These are phyloP conservation scores for Diaporthe nobilis DNA, from an alignment of 2,329 filamentous ascomycete genomes.

Conservation along the genomic window DNA sequence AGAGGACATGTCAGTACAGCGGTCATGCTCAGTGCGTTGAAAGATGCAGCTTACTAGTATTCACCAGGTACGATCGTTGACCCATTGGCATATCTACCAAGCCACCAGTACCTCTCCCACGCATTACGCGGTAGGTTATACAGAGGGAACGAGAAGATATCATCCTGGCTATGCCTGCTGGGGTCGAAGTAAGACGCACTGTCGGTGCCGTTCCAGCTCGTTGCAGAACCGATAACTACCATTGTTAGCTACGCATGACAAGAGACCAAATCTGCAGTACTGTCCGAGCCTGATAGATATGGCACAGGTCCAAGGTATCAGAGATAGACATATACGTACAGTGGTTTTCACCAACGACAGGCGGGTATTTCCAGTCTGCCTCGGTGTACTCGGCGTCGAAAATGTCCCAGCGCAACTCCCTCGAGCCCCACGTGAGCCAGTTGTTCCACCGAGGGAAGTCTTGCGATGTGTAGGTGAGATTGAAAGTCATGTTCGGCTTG, in stretches of 20 bases:
- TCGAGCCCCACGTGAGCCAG: conserved; percentile 44
- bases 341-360: conserved; percentile 46
- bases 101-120: conserved; percentile 27
- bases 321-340: conserved; percentile 29
- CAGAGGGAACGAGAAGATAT: conserved; percentile 1
- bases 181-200: background rate
- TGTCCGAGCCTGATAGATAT: background rate
- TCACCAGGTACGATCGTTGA: conserved; percentile 1
- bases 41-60: background rate
- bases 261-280: too few species aligned
- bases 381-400: conserved; percentile 46
- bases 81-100: conserved; percentile 21
- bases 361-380: conserved; percentile 49
- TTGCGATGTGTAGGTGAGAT: conserved; percentile 44
- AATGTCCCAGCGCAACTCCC: conserved; percentile 49
- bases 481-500: conserved; percentile 48
- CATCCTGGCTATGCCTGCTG: background rate
- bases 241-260: background rate
- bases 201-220: conserved; percentile 17
- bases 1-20: background rate
- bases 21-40: fast-evolving
- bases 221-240: background rate
- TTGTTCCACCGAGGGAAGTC: conserved; percentile 47
- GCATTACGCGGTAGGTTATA: background rate
- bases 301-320: background rate